Conservation (phyloP, 345 rosid genomes). For the Angophora floribunda region DNA sequence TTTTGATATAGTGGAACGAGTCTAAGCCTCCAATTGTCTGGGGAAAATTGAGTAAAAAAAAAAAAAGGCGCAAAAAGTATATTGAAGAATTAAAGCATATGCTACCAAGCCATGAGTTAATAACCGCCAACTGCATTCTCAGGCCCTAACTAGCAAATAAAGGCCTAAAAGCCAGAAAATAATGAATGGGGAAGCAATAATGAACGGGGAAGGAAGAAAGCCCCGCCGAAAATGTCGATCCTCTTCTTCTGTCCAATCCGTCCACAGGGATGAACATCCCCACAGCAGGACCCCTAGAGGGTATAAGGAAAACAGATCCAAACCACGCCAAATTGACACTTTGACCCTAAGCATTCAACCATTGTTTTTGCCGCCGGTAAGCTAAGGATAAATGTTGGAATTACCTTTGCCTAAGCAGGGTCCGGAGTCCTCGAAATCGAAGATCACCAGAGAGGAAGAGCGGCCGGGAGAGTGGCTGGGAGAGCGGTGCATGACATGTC, state of each 20-base stretch:
- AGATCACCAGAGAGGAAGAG: not conserved
- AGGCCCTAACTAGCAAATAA: not conserved
- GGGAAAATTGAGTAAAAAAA: not conserved
- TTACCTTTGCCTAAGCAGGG: not conserved
- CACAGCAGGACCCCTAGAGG: not conserved
- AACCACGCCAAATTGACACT: not conserved
- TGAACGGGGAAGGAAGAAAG: not conserved
- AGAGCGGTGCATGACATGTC: not conserved
- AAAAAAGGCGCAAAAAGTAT: not conserved
- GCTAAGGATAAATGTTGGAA: not conserved
- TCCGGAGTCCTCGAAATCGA: not conserved
- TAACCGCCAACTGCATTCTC: not conserved
- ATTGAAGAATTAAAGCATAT: not conserved
- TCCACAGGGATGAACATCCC: not conserved
- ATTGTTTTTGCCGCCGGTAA: not conserved
- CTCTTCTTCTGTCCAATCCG: not conserved
- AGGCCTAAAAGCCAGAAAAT: not conserved
- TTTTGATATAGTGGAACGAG: not conserved
- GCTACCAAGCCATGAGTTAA: not conserved
- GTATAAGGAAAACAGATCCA: not conserved
- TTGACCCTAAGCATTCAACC: not conserved
- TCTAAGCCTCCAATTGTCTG: not conserved
- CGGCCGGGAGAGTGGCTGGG: not conserved
- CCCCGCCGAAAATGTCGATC: not conserved
- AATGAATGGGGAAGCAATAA: not conserved